Evolutionary conservation across 1,284 basidiomycete genomes (phyloP).

Genomic region (Thecaphora thlaspeos): DNA sequence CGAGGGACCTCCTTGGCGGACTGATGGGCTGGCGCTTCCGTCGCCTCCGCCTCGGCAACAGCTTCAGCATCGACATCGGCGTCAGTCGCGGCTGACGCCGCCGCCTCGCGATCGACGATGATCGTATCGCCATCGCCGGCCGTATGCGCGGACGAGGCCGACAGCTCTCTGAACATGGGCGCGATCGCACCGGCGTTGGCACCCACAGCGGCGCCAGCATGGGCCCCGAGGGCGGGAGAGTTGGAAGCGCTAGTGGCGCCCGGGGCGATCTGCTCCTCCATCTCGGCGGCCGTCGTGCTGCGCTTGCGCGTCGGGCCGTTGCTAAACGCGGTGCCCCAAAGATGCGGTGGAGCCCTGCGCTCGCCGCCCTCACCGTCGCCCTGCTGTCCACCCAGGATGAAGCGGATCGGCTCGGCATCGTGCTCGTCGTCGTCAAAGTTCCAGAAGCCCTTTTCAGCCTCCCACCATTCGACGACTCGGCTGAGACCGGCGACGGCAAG

Average conservation of each 20-base stretch:
- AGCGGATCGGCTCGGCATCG: conserved; percentile 58
- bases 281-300: conserved; percentile 10
- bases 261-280: conserved; percentile 1
- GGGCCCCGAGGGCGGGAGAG: conserved; percentile 39
- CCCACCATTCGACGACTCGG: conserved; percentile 99
- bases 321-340: conserved; percentile 16
- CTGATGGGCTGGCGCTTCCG: conserved; percentile 42
- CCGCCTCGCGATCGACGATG: conserved; percentile 17
- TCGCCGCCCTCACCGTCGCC: conserved; percentile 11
- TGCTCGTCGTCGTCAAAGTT: conserved; percentile 86
- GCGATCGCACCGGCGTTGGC: conserved; percentile 4
- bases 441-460: conserved; percentile 99
- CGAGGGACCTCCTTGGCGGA: conserved; percentile 69
- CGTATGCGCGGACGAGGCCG: too few species aligned
- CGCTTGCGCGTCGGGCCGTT: conserved; percentile 22
- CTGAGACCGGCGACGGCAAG: conserved; percentile 94
- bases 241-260: conserved; percentile 29
- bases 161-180: not conserved
- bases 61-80: conserved; percentile 3
- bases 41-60: not conserved
- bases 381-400: conserved; percentile 31
- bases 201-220: conserved; percentile 7
- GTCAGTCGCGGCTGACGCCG: conserved; percentile 5
- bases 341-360: conserved; percentile 7
- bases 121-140: conserved; percentile 24